Conservation (phyloP, 2,329 filamentous ascomycete species). For the Balansia obtecta region DNA sequence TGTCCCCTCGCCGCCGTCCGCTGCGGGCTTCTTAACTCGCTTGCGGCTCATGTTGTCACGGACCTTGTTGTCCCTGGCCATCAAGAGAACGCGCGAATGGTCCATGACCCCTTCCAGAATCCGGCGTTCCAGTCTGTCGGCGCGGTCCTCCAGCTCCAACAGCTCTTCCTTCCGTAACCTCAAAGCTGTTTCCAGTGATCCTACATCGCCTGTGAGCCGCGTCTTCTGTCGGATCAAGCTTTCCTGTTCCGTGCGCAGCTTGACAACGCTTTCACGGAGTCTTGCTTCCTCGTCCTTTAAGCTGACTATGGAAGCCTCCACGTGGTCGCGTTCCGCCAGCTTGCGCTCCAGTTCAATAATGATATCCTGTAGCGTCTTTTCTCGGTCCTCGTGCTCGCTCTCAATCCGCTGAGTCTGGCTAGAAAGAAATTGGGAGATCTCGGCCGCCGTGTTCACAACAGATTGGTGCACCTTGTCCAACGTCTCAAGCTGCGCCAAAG, state of each 20-base stretch:
- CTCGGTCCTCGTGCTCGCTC: constrained; percentile 66
- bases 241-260: constrained; percentile 58
- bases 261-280: constrained; percentile 41
- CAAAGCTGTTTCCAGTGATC: constrained; percentile 81
- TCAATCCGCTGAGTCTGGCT: constrained; percentile 62
- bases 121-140: constrained; percentile 77
- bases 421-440: constrained; percentile 72
- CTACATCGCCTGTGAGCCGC: constrained; percentile 71
- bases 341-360: constrained; percentile 70
- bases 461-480: constrained; percentile 83
- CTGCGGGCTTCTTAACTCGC: constrained; percentile 32
- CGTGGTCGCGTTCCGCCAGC: constrained; percentile 49
- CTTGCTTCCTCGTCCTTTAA: constrained; percentile 40
- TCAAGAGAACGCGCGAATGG: constrained; percentile 82
- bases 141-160: constrained; percentile 77
- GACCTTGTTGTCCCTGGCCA: constrained; percentile 48
- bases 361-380: constrained; percentile 69
- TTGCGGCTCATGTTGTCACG: constrained; percentile 48
- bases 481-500: constrained; percentile 63
- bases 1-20: constrained; percentile 6
- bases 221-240: constrained; percentile 66
- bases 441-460: constrained; percentile 70
- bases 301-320: constrained; percentile 41
- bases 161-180: constrained; percentile 84
- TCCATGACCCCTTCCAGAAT: constrained; percentile 95